Base-by-base conservation (phyloP, 2,329 filamentous ascomycete species). In the Amauroascus verrucosus region DNA sequence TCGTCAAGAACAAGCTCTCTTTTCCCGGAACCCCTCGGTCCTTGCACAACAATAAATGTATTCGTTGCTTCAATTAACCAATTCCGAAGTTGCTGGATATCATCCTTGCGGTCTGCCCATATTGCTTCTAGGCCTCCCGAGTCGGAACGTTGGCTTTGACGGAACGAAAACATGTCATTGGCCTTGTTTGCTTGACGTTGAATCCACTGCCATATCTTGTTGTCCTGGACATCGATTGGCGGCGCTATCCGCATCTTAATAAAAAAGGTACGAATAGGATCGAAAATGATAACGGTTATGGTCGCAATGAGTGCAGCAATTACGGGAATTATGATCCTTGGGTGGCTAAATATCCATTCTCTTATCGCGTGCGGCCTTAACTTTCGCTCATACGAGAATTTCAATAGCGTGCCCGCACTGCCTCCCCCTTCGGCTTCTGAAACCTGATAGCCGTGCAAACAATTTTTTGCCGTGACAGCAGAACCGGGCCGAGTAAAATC, bases 1-100 rank as follows among this genome's bases (percentile, higher is more conserved):
- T 95, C 86, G 40, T 95, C 86, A 55, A 95, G 67, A 1, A 97
- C 83, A 11, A 97, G 77, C 61, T 96, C 90, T 58, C 81, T 84
- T 70, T 96, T 96, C 1, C 90, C 93, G 0, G 88, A 94, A 6
- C 91, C 93, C 49, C 89, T 82, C 3, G 93, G 90, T 0, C 93
- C 93, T 64, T 95, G 90, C 0, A 98, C 81, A 7, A 97, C 87
- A 58, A 95, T 89, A 65, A 96, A 96, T 0, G 90, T 97, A 56
- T 93, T 88, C 0, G 85, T 82, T 3, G 86, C 90, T 62, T 96
- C 91, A 64, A 88, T 83, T 6, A 97, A 73, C 88, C 89, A 95
- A 13, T 81, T 84, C 59, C 84, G 82, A 11, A 98, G 79, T 64
- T 90, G 83, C 20, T 88, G 80, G 56, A 97, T 93, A 48, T 89